Percentiles rank a stretch among this genome's conserved stretches.
Evolutionary conservation across 352 stramenopile genomes (phyloP).

Genomic region (Phytopythium vexans): DNA sequence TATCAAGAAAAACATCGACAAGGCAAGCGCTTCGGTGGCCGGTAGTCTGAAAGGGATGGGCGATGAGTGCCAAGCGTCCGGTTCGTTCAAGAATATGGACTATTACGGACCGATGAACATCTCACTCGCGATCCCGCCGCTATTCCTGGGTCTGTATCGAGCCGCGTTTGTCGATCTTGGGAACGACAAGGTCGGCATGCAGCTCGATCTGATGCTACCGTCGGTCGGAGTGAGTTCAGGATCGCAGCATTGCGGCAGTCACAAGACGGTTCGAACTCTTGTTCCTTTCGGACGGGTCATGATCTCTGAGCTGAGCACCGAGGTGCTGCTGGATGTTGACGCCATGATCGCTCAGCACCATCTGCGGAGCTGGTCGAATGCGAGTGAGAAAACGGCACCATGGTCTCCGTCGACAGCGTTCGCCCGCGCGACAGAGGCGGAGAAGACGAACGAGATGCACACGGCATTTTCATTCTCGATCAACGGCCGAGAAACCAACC

Average conservation of each 20-base stretch:
- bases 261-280: slow-evolving; percentile 13
- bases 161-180: slow-evolving; percentile 45
- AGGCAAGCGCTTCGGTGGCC: slow-evolving; percentile 44
- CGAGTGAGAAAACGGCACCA: slow-evolving; percentile 27
- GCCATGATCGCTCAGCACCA: slow-evolving; percentile 46
- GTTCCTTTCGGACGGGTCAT: slow-evolving; percentile 34
- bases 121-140: slow-evolving; percentile 36
- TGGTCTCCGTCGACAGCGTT: slow-evolving; percentile 35
- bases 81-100: slow-evolving; percentile 61
- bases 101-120: slow-evolving; percentile 53
- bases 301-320: slow-evolving; percentile 44
- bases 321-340: slow-evolving; percentile 58
- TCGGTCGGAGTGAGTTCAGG: not conserved
- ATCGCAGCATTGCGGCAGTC: not conserved
- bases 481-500: slow-evolving; percentile 5
- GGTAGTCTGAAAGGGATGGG: slow-evolving; percentile 48
- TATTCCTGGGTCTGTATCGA: slow-evolving; percentile 58
- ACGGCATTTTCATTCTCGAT: slow-evolving; percentile 29
- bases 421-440: slow-evolving; percentile 17
- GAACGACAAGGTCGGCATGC: slow-evolving; percentile 41
- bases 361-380: slow-evolving; percentile 21
- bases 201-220: slow-evolving; percentile 56
- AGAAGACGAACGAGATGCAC: slow-evolving; percentile 31
- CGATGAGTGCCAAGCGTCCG: slow-evolving; percentile 46
- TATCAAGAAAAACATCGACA: slow-evolving; percentile 54